These are phyloP conservation scores for Beverwykella pulmonaria DNA, from an alignment of 495 filamentous ascomycete genomes.

Conservation along the genomic window DNA sequence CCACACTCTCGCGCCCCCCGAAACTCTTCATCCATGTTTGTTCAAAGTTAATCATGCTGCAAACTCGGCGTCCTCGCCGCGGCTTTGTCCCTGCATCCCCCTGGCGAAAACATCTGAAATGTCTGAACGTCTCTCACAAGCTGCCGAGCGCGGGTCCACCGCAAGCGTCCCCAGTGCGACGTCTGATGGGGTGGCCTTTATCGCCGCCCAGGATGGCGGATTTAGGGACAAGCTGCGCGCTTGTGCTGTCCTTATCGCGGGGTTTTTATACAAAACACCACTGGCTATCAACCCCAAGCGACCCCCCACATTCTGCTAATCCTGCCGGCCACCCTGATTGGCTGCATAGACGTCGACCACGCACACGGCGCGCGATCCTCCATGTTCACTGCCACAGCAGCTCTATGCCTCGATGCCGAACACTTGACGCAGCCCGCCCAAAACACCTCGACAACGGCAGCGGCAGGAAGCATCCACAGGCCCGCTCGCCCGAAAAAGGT, in stretches of 20 bases:
- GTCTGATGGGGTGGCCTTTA: background rate
- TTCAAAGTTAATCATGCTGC: too few species aligned
- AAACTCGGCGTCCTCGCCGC: background rate
- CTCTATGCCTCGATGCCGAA: background rate
- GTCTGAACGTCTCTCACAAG: too few species aligned
- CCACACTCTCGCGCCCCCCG: too few species aligned
- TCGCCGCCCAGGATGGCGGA: background rate
- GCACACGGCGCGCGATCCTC: too few species aligned
- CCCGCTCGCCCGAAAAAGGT: background rate
- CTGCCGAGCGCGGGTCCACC: too few species aligned
- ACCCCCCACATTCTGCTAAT: background rate
- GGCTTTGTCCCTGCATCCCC: background rate
- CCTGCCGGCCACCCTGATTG: constrained; percentile 8
- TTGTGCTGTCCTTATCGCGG: constrained; percentile 3
- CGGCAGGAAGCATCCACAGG: background rate
- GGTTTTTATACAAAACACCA: background rate
- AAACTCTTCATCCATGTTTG: too few species aligned
- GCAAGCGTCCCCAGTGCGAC: too few species aligned
- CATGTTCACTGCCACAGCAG: background rate
- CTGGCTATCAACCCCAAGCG: background rate
- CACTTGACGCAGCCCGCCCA: background rate
- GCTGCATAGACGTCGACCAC: background rate
- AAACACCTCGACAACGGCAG: background rate
- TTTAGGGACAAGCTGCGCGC: background rate
- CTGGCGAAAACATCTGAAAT: too few species aligned